Base-by-base conservation (phyloP, 805 yeast species). In the Hanseniaspora vineae region DNA sequence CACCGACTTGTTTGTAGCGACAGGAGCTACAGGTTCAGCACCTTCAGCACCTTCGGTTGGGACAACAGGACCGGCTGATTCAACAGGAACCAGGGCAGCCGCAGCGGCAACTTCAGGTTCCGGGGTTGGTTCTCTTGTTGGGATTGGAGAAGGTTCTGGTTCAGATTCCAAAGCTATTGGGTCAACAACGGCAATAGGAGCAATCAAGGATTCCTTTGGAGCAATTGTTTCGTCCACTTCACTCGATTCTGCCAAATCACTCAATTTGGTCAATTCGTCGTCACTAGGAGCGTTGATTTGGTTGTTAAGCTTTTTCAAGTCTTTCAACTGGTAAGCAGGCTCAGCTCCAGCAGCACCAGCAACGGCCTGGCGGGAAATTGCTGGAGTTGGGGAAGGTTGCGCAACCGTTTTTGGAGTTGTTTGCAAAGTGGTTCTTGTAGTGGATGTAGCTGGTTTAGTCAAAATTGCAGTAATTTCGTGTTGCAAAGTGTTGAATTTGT, bases 221-320 rank as follows among this genome's bases (percentile, higher is more conserved):
- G 37, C 15, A 33, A 33, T 33, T 39, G 51, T 51, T 46, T 59
- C 58, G 33, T 55, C 52, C 14, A 58, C 50, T 39, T 58, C 61
- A 29, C 59, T 49, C 46, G 59, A 53, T 14, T 54, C 55, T 4
- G 14, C 37, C 37, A 33, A 33, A 10, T 33, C 37, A 33, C 37
- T 33, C 12, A 33, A 10, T 10, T 33, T 33, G 37, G 14, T n/a
- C 37, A 33, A 33, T 13, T 33, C 37, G 15, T n/a, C 15, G 15
- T n/a, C 37, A 33, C 37, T 33, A n/a, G 37, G 15, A 13, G 14
- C 15, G 37, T 33, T 33, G 12, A 14, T 14, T 13, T 33, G 15
- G 37, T n/a, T 33, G 37, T 10, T 10, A 14, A 33, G 37, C 9
- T 13, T 33, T 33, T 13, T 13, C 14, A 33, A n/a, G 14, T 33